These are phyloP conservation scores for Vigna reflexopilosa DNA, from an alignment of 306 rosid species.

Conservation along the genomic window DNA sequence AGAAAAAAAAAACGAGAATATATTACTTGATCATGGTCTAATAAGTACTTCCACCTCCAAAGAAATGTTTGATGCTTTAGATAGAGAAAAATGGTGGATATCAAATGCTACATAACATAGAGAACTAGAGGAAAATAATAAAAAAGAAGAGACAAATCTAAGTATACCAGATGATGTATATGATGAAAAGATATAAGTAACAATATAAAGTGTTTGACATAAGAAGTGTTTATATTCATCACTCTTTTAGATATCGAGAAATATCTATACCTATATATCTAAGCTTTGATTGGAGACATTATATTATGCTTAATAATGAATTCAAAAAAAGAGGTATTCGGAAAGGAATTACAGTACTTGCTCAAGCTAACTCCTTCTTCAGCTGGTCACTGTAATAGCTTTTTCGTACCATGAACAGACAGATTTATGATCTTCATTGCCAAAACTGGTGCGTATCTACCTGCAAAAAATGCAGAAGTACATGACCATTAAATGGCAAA, in stretches of 20 bases:
- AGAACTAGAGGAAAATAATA: neutral
- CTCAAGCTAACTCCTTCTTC: neutral
- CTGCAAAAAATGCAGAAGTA: constrained; percentile 31
- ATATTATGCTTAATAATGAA: neutral
- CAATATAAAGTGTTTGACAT: neutral
- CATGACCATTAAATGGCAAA: neutral
- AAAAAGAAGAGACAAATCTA: neutral
- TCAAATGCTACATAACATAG: neutral
- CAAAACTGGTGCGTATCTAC: neutral
- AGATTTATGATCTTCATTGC: constrained; percentile 5
- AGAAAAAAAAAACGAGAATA: constrained; percentile 4
- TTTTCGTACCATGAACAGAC: neutral
- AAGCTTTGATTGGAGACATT: constrained; percentile 18
- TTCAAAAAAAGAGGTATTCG: constrained; percentile 7
- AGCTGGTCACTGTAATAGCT: constrained; percentile 4
- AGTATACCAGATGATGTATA: neutral
- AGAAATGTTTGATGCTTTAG: neutral
- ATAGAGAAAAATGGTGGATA: neutral
- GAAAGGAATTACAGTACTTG: constrained; percentile 13
- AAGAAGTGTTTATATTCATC: neutral
- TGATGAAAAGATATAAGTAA: neutral
- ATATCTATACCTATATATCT: neutral
- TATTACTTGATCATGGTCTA: neutral
- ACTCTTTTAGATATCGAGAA: neutral
- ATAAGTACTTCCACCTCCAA: neutral